Evolutionary conservation across 306 rosid genomes (phyloP).

Genomic region (Luffa acutangula): DNA sequence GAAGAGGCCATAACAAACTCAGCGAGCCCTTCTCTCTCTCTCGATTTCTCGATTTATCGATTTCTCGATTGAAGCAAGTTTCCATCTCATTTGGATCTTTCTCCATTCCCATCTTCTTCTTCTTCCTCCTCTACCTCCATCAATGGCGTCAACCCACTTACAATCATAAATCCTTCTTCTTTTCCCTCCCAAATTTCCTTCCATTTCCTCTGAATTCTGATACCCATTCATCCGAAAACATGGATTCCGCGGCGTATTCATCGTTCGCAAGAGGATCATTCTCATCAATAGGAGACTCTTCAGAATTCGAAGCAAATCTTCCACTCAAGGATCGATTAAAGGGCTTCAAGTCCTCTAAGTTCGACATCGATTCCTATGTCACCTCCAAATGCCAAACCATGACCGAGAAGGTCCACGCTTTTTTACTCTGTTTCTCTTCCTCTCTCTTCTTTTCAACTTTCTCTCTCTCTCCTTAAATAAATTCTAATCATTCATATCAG

Average conservation of each 20-base stretch:
- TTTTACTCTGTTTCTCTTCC: background rate
- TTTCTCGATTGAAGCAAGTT: background rate
- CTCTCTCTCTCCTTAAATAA: background rate
- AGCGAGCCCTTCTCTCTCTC: background rate
- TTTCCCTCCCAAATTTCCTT: background rate
- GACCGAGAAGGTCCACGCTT: conserved; percentile 53
- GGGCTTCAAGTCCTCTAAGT: conserved; percentile 52
- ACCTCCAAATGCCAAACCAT: conserved; percentile 63
- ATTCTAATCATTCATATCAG: conserved; percentile 18
- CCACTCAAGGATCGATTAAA: conserved; percentile 60
- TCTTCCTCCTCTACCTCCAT: background rate
- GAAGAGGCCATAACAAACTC: background rate
- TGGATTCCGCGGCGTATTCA: background rate
- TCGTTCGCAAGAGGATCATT: conserved; percentile 20
- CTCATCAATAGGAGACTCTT: conserved; percentile 31
- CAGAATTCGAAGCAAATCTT: conserved; percentile 49
- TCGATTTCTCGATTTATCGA: background rate
- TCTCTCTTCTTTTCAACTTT: background rate
- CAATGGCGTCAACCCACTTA: background rate
- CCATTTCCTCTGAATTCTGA: background rate
- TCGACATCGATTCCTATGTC: conserved; percentile 51
- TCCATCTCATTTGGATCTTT: background rate
- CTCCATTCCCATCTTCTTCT: background rate
- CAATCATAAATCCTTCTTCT: background rate
- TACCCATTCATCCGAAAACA: background rate